These are phyloP conservation scores for Phaeophleospora eucalypticola DNA, from an alignment of 2,329 filamentous ascomycete species.

Conservation along the genomic window DNA sequence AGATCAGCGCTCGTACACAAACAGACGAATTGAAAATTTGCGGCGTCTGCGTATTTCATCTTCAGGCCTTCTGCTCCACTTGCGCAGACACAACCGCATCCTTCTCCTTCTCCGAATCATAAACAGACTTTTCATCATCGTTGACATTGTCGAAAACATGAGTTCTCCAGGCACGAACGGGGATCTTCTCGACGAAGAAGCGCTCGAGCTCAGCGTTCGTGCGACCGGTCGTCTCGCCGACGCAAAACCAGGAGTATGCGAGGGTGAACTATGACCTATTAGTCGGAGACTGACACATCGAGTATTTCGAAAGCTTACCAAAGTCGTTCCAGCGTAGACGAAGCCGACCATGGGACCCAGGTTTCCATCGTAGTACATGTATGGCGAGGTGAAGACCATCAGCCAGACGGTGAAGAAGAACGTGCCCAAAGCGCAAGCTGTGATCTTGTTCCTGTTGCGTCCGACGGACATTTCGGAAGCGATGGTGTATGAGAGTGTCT, in stretches of 20 bases:
- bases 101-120: conserved; percentile 10
- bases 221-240: conserved; percentile 39
- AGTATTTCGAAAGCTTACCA: conserved; percentile 1
- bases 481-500: conserved; percentile 20
- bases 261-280: conserved; percentile 11
- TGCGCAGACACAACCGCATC: not conserved
- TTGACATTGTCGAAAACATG: conserved; percentile 17
- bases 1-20: no score
- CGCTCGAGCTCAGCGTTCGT: conserved; percentile 36
- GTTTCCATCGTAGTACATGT: conserved; percentile 38
- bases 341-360: conserved; percentile 38
- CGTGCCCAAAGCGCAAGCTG: conserved; percentile 39
- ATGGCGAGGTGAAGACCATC: conserved; percentile 39
- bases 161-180: conserved; percentile 14
- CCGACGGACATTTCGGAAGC: conserved; percentile 47
- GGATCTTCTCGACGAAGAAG: conserved; percentile 38
- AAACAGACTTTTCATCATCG: conserved; percentile 2
- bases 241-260: conserved; percentile 42
- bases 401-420: conserved; percentile 45
- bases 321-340: conserved; percentile 17
- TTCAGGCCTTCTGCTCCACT: not conserved
- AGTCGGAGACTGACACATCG: not conserved
- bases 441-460: conserved; percentile 47
- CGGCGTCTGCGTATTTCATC: no score
- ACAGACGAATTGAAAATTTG: no score